A percentile compares a stretch with the other conserved stretches of the same genome.
These are phyloP conservation scores for Abelmoschus esculentus DNA, from an alignment of 345 rosid species.

Conservation along the genomic window DNA sequence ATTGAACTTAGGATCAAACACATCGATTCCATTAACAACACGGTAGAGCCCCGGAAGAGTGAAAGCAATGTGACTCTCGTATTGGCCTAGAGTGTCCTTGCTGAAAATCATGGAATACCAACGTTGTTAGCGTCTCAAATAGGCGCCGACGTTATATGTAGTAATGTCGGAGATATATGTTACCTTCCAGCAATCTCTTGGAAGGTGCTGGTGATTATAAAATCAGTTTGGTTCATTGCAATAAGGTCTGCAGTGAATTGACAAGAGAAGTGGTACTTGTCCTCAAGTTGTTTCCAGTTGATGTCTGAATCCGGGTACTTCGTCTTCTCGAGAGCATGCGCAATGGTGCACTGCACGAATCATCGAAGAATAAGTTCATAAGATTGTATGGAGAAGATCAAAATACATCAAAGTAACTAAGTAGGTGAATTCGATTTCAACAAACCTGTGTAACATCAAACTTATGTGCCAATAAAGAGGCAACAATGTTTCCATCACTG, in stretches of 20 bases:
- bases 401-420: neutral
- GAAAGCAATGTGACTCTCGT: conserved; percentile 85
- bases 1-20: conserved; percentile 91
- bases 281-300: conserved; percentile 85
- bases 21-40: conserved; percentile 87
- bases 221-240: conserved; percentile 96
- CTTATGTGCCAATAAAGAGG: conserved; percentile 79
- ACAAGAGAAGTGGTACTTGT: conserved; percentile 90
- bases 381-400: neutral
- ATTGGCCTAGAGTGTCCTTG: conserved; percentile 88
- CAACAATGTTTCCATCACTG: conserved; percentile 97
- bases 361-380: neutral
- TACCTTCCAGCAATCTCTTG: conserved; percentile 98
- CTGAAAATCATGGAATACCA: conserved; percentile 20
- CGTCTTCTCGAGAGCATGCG: conserved; percentile 93
- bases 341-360: conserved; percentile 70
- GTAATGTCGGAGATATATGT: neutral
- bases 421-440: neutral
- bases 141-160: neutral
- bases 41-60: conserved; percentile 88
- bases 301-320: conserved; percentile 92
- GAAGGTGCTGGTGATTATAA: conserved; percentile 95
- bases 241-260: conserved; percentile 91
- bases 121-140: neutral
- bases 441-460: conserved; percentile 88